Percentiles rank a stretch among this genome's conserved stretches.
Evolutionary conservation across 2,329 filamentous ascomycete genomes (phyloP).

Genomic region (Claviceps maximensis): DNA sequence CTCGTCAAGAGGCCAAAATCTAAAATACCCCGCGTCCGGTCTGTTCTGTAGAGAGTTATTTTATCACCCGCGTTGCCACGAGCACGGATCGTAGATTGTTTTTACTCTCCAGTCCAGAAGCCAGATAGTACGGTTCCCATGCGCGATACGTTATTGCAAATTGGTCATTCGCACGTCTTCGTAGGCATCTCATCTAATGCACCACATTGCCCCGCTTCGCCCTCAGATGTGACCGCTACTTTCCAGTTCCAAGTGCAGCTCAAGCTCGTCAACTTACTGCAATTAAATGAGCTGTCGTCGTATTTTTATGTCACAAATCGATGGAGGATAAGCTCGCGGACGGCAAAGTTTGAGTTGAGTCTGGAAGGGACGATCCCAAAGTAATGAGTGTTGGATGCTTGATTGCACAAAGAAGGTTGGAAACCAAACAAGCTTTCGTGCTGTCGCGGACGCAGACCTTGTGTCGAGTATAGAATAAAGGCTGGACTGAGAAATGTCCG

Average conservation of each 20-base stretch:
- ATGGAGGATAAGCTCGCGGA: not conserved
- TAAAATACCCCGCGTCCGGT: not conserved
- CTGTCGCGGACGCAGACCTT: not conserved
- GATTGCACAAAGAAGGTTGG: not conserved
- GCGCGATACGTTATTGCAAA: not conserved
- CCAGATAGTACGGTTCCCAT: not conserved
- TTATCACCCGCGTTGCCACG: not conserved
- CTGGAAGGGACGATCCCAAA: not conserved
- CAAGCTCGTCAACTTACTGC: not conserved
- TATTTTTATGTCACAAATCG: not conserved
- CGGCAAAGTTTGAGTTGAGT: not conserved
- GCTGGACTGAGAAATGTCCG: not conserved
- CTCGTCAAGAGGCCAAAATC: not conserved
- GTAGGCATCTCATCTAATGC: not conserved
- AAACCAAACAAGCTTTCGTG: not conserved
- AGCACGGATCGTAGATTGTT: not conserved
- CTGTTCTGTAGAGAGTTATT: not conserved
- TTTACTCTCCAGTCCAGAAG: not conserved
- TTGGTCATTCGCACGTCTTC: not conserved
- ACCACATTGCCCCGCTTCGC: not conserved
- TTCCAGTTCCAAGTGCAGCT: not conserved
- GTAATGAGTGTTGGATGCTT: no score
- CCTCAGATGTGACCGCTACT: not conserved
- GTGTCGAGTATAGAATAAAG: not conserved
- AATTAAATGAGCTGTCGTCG: not conserved